A percentile compares a stretch with the other conserved stretches of the same genome.
These are phyloP conservation scores for Ochetophila trinervis DNA, from an alignment of 306 rosid genomes.

Conservation along the genomic window DNA sequence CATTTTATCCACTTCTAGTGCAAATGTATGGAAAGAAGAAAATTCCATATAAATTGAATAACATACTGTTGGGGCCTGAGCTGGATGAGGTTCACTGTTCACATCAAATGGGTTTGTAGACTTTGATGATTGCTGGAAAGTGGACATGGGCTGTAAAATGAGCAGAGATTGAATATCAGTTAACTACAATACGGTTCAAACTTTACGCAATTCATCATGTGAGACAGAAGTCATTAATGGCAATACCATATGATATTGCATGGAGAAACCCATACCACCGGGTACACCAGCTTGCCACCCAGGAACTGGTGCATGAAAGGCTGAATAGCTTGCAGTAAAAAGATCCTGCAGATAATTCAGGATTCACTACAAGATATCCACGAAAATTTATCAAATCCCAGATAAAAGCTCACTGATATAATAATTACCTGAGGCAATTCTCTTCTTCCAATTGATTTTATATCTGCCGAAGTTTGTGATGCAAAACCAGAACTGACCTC, in stretches of 20 bases:
- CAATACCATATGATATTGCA: conserved; percentile 71
- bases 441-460: conserved; percentile 53
- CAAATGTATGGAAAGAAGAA: neutral
- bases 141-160: conserved; percentile 56
- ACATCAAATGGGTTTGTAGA: conserved; percentile 84
- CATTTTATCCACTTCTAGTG: neutral
- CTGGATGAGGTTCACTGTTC: conserved; percentile 43
- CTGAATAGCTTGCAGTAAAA: conserved; percentile 51
- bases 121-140: conserved; percentile 51
- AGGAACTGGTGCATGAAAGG: conserved; percentile 53
- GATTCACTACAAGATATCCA: conserved; percentile 23
- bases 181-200: conserved; percentile 6
- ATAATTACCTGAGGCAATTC: conserved; percentile 71
- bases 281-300: conserved; percentile 84
- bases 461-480: conserved; percentile 54
- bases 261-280: conserved; percentile 54
- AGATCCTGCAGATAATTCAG: conserved; percentile 61
- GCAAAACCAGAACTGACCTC: conserved; percentile 29
- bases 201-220: conserved; percentile 22
- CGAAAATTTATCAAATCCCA: neutral
- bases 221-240: conserved; percentile 22
- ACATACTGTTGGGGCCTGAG: conserved; percentile 60
- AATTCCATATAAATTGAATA: conserved; percentile 20
- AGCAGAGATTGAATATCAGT: conserved; percentile 28
- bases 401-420: conserved; percentile 17